Conservation (phyloP, 2,329 filamentous ascomycete genomes). For the Hortaea werneckii region DNA sequence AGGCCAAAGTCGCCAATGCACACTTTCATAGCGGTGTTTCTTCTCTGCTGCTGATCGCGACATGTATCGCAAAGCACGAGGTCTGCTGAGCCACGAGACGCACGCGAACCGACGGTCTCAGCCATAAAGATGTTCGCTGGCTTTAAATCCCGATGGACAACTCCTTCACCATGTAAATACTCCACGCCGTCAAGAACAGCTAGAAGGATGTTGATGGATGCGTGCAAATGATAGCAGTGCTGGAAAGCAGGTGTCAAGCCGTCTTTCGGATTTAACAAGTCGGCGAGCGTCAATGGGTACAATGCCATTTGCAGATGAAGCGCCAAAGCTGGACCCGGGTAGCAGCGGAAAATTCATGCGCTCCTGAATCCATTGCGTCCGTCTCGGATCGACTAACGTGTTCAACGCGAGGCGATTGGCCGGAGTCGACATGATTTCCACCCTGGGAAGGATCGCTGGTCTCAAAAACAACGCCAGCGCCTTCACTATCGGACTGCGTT, state of each 20-base stretch:
- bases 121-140: constrained; percentile 59
- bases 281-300: constrained; percentile 51
- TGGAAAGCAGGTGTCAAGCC: neutral
- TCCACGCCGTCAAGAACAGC: constrained; percentile 53
- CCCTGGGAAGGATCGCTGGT: neutral
- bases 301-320: constrained; percentile 61
- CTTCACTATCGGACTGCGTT: constrained; percentile 10
- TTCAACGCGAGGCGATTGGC: constrained; percentile 10
- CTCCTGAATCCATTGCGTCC: neutral
- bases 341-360: neutral
- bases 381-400: neutral
- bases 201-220: constrained; percentile 48
- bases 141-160: constrained; percentile 59
- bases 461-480: constrained; percentile 4
- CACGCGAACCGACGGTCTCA: constrained; percentile 24
- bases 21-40: constrained; percentile 28
- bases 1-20: constrained; percentile 61
- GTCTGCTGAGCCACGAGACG: constrained; percentile 33
- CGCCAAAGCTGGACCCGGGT: constrained; percentile 30
- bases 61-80: constrained; percentile 40
- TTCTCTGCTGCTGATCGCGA: constrained; percentile 6
- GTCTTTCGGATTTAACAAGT: constrained; percentile 34
- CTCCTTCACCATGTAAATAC: constrained; percentile 51
- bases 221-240: constrained; percentile 54
- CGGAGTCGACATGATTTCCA: neutral